Evolutionary conservation across 2,329 filamentous ascomycete species (phyloP).

Genomic region (Cladorrhinum sp.): DNA sequence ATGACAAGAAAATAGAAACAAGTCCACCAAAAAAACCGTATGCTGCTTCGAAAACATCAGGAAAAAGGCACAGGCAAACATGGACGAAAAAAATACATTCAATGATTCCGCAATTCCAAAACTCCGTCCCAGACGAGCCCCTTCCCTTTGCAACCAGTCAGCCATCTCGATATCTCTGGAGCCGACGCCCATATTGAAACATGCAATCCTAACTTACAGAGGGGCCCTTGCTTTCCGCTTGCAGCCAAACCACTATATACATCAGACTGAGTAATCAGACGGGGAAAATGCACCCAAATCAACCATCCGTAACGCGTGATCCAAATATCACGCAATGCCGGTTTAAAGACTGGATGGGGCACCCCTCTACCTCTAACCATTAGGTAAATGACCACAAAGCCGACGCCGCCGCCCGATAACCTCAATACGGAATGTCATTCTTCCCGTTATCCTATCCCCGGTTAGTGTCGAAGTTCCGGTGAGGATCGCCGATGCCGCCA

Average conservation of each 20-base stretch:
- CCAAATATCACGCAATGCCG: neutral
- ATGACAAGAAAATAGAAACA: neutral
- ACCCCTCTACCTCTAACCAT: neutral
- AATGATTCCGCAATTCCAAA: neutral
- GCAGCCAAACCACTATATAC: conserved; percentile 3
- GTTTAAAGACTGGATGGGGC: neutral
- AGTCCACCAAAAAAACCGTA: neutral
- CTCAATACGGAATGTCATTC: conserved; percentile 14
- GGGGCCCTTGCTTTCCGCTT: neutral
- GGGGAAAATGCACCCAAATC: neutral
- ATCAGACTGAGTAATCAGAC: neutral
- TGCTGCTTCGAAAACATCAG: neutral
- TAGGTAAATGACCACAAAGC: neutral
- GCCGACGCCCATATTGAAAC: neutral
- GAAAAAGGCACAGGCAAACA: neutral
- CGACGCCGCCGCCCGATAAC: neutral
- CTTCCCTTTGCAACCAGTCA: neutral
- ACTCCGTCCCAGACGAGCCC: neutral
- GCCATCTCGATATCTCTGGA: neutral
- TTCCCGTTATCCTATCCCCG: conserved; percentile 21
- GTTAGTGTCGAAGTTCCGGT: conserved; percentile 39
- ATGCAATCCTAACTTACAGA: neutral
- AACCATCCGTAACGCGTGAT: neutral
- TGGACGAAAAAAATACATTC: neutral
- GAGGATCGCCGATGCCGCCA: conserved; percentile 47